These are phyloP conservation scores for Lizonia empirigonia DNA, from an alignment of 2,329 filamentous ascomycete genomes.

Conservation along the genomic window DNA sequence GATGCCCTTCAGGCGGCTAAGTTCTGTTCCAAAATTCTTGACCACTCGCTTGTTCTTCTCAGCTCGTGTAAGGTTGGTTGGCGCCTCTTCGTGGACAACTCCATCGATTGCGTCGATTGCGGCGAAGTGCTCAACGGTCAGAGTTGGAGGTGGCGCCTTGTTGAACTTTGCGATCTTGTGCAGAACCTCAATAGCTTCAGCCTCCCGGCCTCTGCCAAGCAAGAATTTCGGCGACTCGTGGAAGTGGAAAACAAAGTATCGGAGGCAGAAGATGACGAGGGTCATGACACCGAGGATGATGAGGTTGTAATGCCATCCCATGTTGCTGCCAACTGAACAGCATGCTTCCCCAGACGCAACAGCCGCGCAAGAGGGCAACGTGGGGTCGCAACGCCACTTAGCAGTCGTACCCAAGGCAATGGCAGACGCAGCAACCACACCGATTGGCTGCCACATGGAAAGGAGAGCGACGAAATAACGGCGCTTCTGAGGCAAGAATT, in stretches of 20 bases:
- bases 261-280: slow-evolving; percentile 34
- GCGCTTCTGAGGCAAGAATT: slow-evolving; percentile 36
- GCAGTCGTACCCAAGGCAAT: slow-evolving; percentile 37
- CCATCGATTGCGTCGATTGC: slow-evolving; percentile 28
- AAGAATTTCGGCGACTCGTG: slow-evolving; percentile 39
- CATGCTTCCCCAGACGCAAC: slow-evolving; percentile 24
- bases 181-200: slow-evolving; percentile 35
- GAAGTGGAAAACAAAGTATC: slow-evolving; percentile 38
- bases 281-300: slow-evolving; percentile 37
- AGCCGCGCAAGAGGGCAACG: slow-evolving; percentile 24
- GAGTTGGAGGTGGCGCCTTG: slow-evolving; percentile 26
- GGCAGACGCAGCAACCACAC: slow-evolving; percentile 34
- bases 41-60: slow-evolving; percentile 32
- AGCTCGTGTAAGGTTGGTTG: slow-evolving; percentile 6
- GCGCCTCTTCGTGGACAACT: slow-evolving; percentile 1
- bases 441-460: slow-evolving; percentile 41
- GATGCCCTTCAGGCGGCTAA: slow-evolving; percentile 34
- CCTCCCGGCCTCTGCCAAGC: slow-evolving; percentile 32
- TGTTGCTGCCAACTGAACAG: slow-evolving; percentile 33
- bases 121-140: slow-evolving; percentile 36
- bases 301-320: slow-evolving; percentile 41
- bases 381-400: slow-evolving; percentile 36
- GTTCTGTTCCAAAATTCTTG: slow-evolving; percentile 28
- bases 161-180: slow-evolving; percentile 40
- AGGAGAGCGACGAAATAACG: slow-evolving; percentile 37